Evolutionary conservation across 441 rosid genomes (phyloP).

Genomic region (Rhodomyrtus psidioides): DNA sequence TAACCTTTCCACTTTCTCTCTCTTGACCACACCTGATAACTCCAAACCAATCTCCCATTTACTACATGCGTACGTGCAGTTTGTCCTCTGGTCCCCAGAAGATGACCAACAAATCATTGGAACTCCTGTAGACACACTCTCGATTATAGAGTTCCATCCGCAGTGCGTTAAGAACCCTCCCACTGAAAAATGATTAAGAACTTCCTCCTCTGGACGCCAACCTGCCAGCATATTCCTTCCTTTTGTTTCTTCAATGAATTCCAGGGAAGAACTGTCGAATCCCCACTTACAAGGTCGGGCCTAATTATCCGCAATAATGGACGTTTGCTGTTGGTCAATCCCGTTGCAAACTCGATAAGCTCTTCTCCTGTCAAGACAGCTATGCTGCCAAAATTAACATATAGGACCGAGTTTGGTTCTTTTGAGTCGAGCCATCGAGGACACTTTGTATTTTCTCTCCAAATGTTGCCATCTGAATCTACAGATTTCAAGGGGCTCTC

Average conservation of each 20-base stretch:
- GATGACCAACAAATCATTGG: background rate
- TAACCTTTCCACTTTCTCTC: background rate
- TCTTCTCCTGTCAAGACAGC: background rate
- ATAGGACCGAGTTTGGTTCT: background rate
- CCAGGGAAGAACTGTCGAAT: background rate
- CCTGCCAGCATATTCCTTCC: background rate
- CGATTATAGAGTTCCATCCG: background rate
- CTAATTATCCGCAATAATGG: background rate
- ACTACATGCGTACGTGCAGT: background rate
- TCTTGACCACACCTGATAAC: background rate
- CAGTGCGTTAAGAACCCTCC: no score
- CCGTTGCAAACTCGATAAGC: background rate
- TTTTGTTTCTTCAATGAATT: background rate
- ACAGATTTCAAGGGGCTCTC: background rate
- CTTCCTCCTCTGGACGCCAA: conserved; percentile 6
- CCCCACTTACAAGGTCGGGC: conserved; percentile 3
- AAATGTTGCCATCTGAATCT: background rate
- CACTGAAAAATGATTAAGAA: background rate
- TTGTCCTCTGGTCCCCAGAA: background rate
- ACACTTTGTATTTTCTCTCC: background rate
- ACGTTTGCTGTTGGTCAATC: background rate
- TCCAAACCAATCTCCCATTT: background rate
- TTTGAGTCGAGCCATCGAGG: background rate
- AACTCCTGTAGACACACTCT: background rate
- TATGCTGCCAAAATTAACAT: background rate